These are phyloP conservation scores for Helminthosporium solani DNA, from an alignment of 2,329 filamentous ascomycete genomes.

Conservation along the genomic window DNA sequence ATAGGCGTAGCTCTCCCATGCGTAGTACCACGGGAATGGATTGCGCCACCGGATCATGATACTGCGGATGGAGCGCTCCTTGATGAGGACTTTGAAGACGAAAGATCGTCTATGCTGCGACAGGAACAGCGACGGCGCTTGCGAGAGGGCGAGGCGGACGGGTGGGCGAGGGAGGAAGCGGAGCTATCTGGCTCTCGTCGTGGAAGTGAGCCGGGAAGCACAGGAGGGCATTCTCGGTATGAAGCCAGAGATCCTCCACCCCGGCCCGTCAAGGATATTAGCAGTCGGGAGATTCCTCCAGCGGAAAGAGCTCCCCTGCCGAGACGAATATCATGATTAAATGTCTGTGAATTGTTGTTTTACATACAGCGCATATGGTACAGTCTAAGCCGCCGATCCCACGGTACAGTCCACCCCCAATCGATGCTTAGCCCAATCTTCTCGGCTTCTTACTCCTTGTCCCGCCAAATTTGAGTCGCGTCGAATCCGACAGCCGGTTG, in stretches of 20 bases:
- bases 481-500: conserved; percentile 77
- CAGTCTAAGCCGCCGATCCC: conserved; percentile 21
- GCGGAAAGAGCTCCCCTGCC: conserved; percentile 50
- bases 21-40: conserved; percentile 79
- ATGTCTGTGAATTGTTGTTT: neutral
- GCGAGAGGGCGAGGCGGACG: conserved; percentile 26
- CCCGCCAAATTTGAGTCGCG: conserved; percentile 93
- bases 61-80: conserved; percentile 70
- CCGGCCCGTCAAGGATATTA: conserved; percentile 42
- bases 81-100: conserved; percentile 56
- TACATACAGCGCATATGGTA: neutral
- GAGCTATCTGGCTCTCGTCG: conserved; percentile 28
- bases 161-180: conserved; percentile 22
- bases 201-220: conserved; percentile 37
- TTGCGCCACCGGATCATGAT: conserved; percentile 74
- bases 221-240: conserved; percentile 34
- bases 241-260: conserved; percentile 33
- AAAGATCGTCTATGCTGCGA: conserved; percentile 61
- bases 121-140: conserved; percentile 36
- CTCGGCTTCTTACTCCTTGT: conserved; percentile 81
- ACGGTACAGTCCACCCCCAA: conserved; percentile 31
- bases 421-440: conserved; percentile 67
- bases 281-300: conserved; percentile 45
- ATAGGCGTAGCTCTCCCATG: conserved; percentile 80
- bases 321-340: conserved; percentile 37